phyloP scores from a whole-genome alignment of 176 grass and related monocot species.

The Aegilops umbellulata region DNA sequence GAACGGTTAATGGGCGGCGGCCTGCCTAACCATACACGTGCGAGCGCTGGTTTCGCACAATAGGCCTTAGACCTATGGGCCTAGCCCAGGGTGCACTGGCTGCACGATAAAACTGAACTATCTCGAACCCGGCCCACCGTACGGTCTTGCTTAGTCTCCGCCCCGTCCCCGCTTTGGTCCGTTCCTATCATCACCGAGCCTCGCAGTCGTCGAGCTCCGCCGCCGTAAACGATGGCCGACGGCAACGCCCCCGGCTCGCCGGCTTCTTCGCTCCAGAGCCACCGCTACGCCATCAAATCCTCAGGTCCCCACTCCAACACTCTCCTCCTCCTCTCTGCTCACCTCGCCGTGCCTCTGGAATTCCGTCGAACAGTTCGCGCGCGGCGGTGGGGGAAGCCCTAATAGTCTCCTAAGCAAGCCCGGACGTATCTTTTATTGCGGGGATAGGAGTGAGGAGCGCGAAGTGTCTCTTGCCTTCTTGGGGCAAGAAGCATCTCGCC shows the following conservation, averaged over 20 bases:
- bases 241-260: constrained; percentile 27
- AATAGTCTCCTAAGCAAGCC: background rate
- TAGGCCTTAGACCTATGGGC: too few relatives aligned
- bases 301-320: constrained; percentile 39
- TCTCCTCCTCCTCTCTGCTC: background rate
- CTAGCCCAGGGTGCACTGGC: too few relatives aligned
- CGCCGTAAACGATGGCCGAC: constrained; percentile 57
- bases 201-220: constrained; percentile 16
- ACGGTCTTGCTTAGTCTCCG: background rate
- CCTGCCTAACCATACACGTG: too few relatives aligned
- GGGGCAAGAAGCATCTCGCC: constrained; percentile 1
- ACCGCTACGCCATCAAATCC: constrained; percentile 54
- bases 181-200: background rate
- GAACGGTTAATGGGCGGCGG: too few relatives aligned
- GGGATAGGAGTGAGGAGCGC: background rate
- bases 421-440: background rate
- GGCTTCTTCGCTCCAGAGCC: constrained; percentile 32
- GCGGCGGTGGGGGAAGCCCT: background rate
- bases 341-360: background rate
- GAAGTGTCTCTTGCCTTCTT: background rate
- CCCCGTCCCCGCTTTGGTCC: background rate
- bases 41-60: too few relatives aligned
- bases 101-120: background rate
- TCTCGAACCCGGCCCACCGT: background rate
- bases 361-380: constrained; percentile 22